Evolutionary conservation across 1,139 yeast genomes (phyloP).

Genomic region (Candida sanyaensis): DNA sequence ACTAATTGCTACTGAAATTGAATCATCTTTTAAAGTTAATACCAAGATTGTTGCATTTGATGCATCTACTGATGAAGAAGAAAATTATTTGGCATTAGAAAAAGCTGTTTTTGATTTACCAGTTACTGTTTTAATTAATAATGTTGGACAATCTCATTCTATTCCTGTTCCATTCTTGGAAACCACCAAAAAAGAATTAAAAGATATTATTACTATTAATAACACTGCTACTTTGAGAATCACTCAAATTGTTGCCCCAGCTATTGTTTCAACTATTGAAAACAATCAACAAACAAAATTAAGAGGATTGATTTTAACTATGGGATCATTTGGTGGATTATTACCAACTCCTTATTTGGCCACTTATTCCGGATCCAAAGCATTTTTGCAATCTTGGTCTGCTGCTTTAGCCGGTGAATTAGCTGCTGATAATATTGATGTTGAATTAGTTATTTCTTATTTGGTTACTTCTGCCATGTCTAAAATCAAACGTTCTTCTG

Average conservation of each 20-base stretch:
- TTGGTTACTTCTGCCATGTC: conserved; percentile 96
- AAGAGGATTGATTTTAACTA: conserved; percentile 79
- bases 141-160: conserved; percentile 93
- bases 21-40: conserved; percentile 56
- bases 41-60: conserved; percentile 78
- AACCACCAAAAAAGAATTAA: conserved; percentile 72
- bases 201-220: conserved; percentile 80
- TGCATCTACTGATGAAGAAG: conserved; percentile 57
- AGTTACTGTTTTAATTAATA: conserved; percentile 79
- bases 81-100: conserved; percentile 51
- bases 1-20: conserved; percentile 63
- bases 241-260: conserved; percentile 76
- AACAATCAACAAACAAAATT: conserved; percentile 26
- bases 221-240: conserved; percentile 81
- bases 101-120: conserved; percentile 52
- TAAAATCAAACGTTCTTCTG: conserved; percentile 76
- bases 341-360: conserved; percentile 92
- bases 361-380: conserved; percentile 94
- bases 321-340: conserved; percentile 97
- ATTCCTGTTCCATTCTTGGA: conserved; percentile 93
- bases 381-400: conserved; percentile 93
- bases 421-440: conserved; percentile 68
- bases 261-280: conserved; percentile 56
- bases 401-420: conserved; percentile 88
- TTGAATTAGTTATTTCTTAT: conserved; percentile 84